Base-by-base conservation (phyloP, 345 rosid genomes). In the Citrus maxima region DNA sequence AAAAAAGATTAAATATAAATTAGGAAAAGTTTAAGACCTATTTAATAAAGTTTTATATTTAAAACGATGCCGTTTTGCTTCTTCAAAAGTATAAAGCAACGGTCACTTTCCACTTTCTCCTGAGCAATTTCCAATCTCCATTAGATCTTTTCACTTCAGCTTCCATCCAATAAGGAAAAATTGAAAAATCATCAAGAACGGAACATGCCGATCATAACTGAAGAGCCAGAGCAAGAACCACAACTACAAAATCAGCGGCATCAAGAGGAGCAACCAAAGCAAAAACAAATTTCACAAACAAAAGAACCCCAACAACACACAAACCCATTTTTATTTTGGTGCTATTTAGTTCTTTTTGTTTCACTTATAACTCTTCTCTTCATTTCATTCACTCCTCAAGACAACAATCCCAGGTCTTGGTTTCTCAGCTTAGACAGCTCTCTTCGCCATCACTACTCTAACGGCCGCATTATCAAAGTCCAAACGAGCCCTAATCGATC, bases 381-480 rank as follows among this genome's bases (percentile, higher is more conserved):
- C 34, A 42, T 79, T 32, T 82, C 86, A 64, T 61, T 60, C 80
- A 85, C 79, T 79, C 87, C 67, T 77, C 83, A 40, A 76, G 81
- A 4, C 83, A 69, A 25, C 6, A 95, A 95, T 80, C 93, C 99
- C 55, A 95, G 87, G 68, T 87, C 96, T 25, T 95, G 95, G 92
- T 95, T 93, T 76, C 96, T 95, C 76, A 82, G 95, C 49, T 90
- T 95, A 21, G 89, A 95, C 21, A 55, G 81, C 67, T 72, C 90
- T 21, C 93, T 95, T 16, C 97, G 99, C 67, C 93, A 86, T 18
- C 94, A 95, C 82, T 91, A 91, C 88, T 92, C 98, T 30, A 73
- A 84, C 42, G 99, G 99, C 18, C 89, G 97, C 70, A 86, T 81
- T 60, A 79, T 95, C 40, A 95, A 95, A 72, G 92, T 91, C 71